Evolutionary conservation across 345 rosid genomes (phyloP), one percentile per base, ranked within the genome.

Genomic region (Eucalyptus curtisii): DNA sequence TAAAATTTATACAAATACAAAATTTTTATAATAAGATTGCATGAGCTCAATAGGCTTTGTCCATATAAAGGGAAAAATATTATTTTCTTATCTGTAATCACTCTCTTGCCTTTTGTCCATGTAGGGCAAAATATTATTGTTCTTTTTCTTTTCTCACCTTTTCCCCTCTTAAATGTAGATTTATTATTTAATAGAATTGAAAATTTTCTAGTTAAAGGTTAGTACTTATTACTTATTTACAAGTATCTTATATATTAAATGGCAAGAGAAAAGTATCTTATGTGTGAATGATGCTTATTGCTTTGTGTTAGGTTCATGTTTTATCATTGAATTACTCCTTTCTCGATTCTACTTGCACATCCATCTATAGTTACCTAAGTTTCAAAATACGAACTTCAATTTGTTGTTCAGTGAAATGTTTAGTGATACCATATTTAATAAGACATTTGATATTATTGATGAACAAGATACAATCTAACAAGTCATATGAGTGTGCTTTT

Each of bases 311-410:
- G 3, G 79, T 16, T 66, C 20, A n/a, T 64, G 76, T 3, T 64
- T 64, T 13, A 64, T n/a, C 1, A 0, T n/a, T 4, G 4, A n/a
- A 64, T 14, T n/a, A 14, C 14, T n/a, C 76, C 2, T 13, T 30
- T 64, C 10, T 64, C 20, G 5, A 64, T 64, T n/a, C 9, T 64
- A 30, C 17, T n/a, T n/a, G 37, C 10, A 14, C 10, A 64, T 64
- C 76, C 37, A 30, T 30, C 37, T 64, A 24, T 25, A 24, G 6
- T 25, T 55, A 55, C 12, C 4, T 55, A 1, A 55, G 61, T 55
- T 55, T 24, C 30, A 24, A 55, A 55, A 50, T 50, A 50, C 53
- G 0, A 50, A 50, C 22, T 64, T 64, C 37, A 64, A 14, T n/a
- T 30, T 64, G 17, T 66, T 14, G 37, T 66, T 66, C 4, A 7